Conservation (phyloP, 108 stramenopile genomes). For the Chaetoceros tenuissimus region DNA sequence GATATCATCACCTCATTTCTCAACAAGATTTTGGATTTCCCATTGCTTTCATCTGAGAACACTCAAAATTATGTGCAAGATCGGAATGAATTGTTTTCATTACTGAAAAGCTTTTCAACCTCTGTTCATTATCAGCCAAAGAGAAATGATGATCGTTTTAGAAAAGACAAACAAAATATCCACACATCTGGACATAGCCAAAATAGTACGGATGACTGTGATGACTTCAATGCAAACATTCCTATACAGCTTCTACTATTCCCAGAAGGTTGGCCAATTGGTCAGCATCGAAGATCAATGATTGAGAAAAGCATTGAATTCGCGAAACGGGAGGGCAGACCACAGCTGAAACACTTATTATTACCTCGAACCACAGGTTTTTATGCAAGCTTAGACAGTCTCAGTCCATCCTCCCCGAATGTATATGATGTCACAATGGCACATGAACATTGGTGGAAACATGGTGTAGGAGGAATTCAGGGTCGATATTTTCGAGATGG, state of each 20-base stretch:
- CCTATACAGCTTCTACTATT: slow-evolving; percentile 49
- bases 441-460: slow-evolving; percentile 36
- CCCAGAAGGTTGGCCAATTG: slow-evolving; percentile 53
- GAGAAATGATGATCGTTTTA: too few relatives aligned
- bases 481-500: too few relatives aligned
- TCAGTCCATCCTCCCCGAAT: slow-evolving; percentile 55
- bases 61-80: slow-evolving; percentile 36
- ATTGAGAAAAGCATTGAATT: slow-evolving; percentile 67
- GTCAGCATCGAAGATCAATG: slow-evolving; percentile 36
- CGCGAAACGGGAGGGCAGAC: slow-evolving; percentile 62
- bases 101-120: slow-evolving; percentile 39
- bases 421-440: slow-evolving; percentile 74
- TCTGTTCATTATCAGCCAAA: slow-evolving; percentile 7
- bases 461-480: slow-evolving; percentile 27
- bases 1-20: slow-evolving; percentile 23
- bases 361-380: slow-evolving; percentile 66
- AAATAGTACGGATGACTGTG: too few relatives aligned
- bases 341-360: slow-evolving; percentile 62
- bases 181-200: too few relatives aligned
- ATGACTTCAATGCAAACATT: neutral
- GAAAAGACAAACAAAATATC: too few relatives aligned
- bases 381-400: slow-evolving; percentile 56
- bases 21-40: slow-evolving; percentile 55
- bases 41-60: slow-evolving; percentile 42
- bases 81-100: slow-evolving; percentile 39